phyloP scores from a whole-genome alignment of 2,329 filamentous ascomycete genomes.

The Tympanopsis confertula region DNA sequence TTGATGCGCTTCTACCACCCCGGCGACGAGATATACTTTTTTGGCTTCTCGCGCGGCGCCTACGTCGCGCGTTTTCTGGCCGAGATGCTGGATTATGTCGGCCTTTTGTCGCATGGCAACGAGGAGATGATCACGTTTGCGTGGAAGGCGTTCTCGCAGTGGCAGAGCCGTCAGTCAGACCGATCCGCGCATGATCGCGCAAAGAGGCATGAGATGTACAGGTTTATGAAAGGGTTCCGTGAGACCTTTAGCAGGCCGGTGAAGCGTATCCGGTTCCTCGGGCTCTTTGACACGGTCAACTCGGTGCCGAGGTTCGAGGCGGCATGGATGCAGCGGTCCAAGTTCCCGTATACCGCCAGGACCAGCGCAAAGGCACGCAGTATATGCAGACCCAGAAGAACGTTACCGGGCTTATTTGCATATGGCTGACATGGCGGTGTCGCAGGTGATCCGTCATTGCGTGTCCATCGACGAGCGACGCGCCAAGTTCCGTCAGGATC shows the following conservation, averaged over 20 bases:
- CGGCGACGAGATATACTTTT: constrained; percentile 58
- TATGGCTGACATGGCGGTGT: neutral
- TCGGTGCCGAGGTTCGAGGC: constrained; percentile 68
- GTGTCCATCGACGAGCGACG: constrained; percentile 62
- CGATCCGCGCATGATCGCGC: constrained; percentile 23
- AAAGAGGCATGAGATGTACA: constrained; percentile 51
- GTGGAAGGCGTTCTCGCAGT: constrained; percentile 70
- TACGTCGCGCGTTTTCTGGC: constrained; percentile 68
- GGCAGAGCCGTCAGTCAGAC: constrained; percentile 46
- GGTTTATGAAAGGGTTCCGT: constrained; percentile 68
- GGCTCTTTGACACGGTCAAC: constrained; percentile 74
- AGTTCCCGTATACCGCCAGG: constrained; percentile 57
- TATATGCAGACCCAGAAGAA: too few species aligned
- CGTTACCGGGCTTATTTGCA: too few species aligned
- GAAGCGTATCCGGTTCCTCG: constrained; percentile 62
- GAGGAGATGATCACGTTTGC: constrained; percentile 77
- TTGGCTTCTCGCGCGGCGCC: constrained; percentile 62
- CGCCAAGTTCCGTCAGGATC: constrained; percentile 61
- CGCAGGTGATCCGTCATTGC: constrained; percentile 50
- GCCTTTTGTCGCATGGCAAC: constrained; percentile 68
- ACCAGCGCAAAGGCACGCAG: constrained; percentile 31
- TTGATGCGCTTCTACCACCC: constrained; percentile 62
- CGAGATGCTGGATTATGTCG: constrained; percentile 76
- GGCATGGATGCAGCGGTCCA: constrained; percentile 67
- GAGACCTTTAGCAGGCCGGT: constrained; percentile 73